Evolutionary conservation across 331 rosid genomes (phyloP), one percentile per base, ranked within the genome.

Genomic region (Rhamnella rubrinervis): DNA sequence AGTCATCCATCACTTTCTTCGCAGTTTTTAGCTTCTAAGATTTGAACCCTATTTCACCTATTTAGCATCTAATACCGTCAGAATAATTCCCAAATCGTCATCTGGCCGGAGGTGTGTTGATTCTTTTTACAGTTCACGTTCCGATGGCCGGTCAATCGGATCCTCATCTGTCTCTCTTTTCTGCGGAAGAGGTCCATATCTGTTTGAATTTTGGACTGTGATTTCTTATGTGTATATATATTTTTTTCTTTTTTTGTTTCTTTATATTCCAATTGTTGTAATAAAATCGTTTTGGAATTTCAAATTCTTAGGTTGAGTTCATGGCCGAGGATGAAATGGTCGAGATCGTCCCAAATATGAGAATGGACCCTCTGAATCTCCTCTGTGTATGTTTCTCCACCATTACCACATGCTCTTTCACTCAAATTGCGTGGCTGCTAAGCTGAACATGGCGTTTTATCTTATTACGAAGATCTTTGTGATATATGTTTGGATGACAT

Each of bases 281-380:
- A 73, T 46, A 26, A 19, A 31, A 58, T 59, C 23, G 11, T 65
- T 23, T 55, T 17, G 37, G 49, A 71, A 52, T 20, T 44, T 59
- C 17, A 38, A 37, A 40, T 65, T 37, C 47, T 17, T 75, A 93
- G 97, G 86, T 93, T 41, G 97, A 93, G 88, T 93, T 91, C 77
- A 80, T 88, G 14, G 97, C 96, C 0, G 98, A 91, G 75, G 98
- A 93, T 20, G 98, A 91, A 71, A 72, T 63, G 58, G 77, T 91
- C 11, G 95, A 93, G 64, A 91, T 93, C 0, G 92, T 95, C n/a
- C 98, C 96, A 65, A 91, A 91, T 74, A 85, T 91, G 83, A 86
- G 82, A 72, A 91, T 95, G 97, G 96, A 80, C 1, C 73, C 96
- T 59, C 96, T 95, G 65, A 82, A 86, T 75, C 63, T 95, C 52